Base-by-base conservation (phyloP, 2,329 filamentous ascomycete genomes). In the Paraphaeosphaeria minitans region DNA sequence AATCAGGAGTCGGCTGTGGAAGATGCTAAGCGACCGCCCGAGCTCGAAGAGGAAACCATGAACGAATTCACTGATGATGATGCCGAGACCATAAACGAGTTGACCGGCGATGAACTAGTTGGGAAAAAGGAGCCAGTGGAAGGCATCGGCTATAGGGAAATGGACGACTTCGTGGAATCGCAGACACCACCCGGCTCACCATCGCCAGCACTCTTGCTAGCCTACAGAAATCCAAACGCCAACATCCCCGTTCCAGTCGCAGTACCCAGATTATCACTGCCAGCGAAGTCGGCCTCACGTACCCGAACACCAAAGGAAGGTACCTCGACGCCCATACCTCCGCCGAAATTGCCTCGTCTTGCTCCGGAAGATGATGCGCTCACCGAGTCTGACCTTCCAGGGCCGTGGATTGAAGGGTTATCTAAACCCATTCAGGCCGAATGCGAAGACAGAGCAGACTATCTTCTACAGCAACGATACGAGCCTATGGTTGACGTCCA, bases 401-500 rank as follows among this genome's bases (percentile, higher is more conserved):
- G 68, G 6, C 69, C 76, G 2, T 79, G 74, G 64, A 60, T 73
- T n/a, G 63, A 72, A 49, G 66, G 66, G 22, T 66, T 64, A 14
- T 61, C 64, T 24, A 61, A 54, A 8, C 75, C 75, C 6, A 56
- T 64, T 4, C 65, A 74, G 57, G 65, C 68, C 1, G 74, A 77
- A 33, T 77, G 71, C 48, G 75, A 78, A 21, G 77, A 79, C 48
- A 59, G 64, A 35, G 80, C 81, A 5, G 78, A 79, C 50, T 76
- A 75, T 39, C 69, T 81, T 7, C 66, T 81, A 33, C 75, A 78
- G 56, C 73, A 65, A 8, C 65, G 71, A 6, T 83, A 77, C 61
- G 66, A 72, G 39, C 76, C 79, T 2, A 75, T 83, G 69, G 74
- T 77, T 12, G 76, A 80, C 47, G 70, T 77, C 1, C 77, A 80